A percentile compares a stretch with the other conserved stretches of the same genome.
These are phyloP conservation scores for Picocystis sp. DNA, from an alignment of 163 green algal species.

Conservation along the genomic window DNA sequence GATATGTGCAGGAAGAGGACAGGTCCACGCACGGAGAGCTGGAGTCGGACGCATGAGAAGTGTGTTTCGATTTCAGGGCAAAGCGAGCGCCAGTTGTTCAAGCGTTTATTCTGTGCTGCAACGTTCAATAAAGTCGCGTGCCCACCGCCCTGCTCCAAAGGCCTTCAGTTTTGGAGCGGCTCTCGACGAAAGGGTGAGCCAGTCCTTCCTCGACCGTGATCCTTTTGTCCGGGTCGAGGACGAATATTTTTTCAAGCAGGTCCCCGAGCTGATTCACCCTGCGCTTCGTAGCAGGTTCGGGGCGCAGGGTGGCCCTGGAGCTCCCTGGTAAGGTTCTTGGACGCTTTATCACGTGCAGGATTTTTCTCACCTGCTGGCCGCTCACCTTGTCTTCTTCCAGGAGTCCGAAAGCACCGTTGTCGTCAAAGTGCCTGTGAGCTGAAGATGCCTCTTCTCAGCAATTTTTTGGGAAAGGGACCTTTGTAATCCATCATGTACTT, in stretches of 20 bases:
- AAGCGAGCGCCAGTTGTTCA: too few relatives aligned
- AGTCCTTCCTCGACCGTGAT: slow-evolving; percentile 62
- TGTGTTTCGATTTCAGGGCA: too few relatives aligned
- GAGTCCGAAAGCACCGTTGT: slow-evolving; percentile 64
- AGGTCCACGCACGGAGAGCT: too few relatives aligned
- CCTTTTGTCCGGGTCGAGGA: slow-evolving; percentile 64
- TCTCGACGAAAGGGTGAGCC: slow-evolving; percentile 56
- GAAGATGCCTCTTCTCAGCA: slow-evolving; percentile 75
- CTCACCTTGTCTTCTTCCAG: slow-evolving; percentile 77
- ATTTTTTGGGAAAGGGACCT: slow-evolving; percentile 80
- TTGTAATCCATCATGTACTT: slow-evolving; percentile 92
- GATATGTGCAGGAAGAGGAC: too few relatives aligned
- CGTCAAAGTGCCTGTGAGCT: slow-evolving; percentile 80
- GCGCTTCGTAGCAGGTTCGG: slow-evolving; percentile 7
- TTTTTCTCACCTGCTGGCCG: slow-evolving; percentile 37
- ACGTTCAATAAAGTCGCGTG: too few relatives aligned
- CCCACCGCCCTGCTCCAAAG: too few relatives aligned
- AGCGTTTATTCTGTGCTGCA: too few relatives aligned
- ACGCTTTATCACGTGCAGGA: slow-evolving; percentile 3
- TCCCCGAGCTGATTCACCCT: slow-evolving; percentile 41
- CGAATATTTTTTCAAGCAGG: slow-evolving; percentile 70
- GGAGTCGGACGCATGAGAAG: too few relatives aligned
- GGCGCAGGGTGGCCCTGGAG: background rate
- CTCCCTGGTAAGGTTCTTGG: background rate
- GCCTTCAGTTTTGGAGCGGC: too few relatives aligned